phyloP scores from a whole-genome alignment of 2,329 filamentous ascomycete species.

The Thelonectria blattea region DNA sequence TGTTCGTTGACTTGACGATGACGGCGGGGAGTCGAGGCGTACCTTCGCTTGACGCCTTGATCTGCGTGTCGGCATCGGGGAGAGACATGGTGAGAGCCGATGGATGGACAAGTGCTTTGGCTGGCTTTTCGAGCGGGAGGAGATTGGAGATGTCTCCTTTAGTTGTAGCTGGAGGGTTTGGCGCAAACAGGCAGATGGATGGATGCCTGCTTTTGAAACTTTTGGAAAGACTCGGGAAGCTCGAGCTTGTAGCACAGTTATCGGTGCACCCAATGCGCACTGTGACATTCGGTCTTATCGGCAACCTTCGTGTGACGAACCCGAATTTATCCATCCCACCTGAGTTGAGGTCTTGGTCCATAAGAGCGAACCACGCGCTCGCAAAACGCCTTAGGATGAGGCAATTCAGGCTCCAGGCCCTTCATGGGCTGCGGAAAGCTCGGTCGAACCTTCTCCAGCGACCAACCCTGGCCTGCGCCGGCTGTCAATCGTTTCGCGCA shows the following conservation, averaged over 20 bases:
- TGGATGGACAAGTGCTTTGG: neutral
- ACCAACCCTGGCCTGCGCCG: slow-evolving; percentile 38
- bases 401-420: slow-evolving; percentile 35
- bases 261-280: slow-evolving; percentile 27
- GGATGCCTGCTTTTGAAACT: slow-evolving; percentile 1
- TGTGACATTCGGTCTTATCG: slow-evolving; percentile 29
- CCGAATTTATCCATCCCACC: slow-evolving; percentile 4
- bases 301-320: slow-evolving; percentile 24
- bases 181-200: slow-evolving; percentile 30
- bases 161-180: slow-evolving; percentile 17
- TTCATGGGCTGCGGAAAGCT: slow-evolving; percentile 32
- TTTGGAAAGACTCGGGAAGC: slow-evolving; percentile 18
- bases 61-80: slow-evolving; percentile 50
- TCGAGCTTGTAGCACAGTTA: slow-evolving; percentile 32
- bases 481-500: slow-evolving; percentile 35
- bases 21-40: slow-evolving; percentile 6
- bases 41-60: slow-evolving; percentile 56
- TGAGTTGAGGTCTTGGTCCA: neutral
- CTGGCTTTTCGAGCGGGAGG: neutral
- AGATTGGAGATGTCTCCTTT: neutral
- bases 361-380: slow-evolving; percentile 5
- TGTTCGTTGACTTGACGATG: neutral
- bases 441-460: slow-evolving; percentile 27
- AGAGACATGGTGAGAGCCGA: slow-evolving; percentile 40
- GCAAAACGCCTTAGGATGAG: slow-evolving; percentile 43